phyloP scores from a whole-genome alignment of 306 rosid genomes.

The Inga laurina region DNA sequence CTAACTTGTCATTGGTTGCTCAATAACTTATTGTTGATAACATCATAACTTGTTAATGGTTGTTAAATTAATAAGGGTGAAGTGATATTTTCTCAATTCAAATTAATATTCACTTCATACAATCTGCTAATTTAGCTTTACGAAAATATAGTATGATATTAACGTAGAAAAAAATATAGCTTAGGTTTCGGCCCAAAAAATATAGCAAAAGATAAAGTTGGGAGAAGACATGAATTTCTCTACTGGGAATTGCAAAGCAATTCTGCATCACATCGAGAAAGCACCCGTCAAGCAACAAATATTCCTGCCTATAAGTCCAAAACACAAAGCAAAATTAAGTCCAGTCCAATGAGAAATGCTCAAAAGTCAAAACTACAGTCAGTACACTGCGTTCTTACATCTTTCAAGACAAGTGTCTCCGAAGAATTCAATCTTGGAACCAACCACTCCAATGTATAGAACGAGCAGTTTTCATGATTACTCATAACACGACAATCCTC shows the following conservation, averaged over 20 bases:
- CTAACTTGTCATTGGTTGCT: no score
- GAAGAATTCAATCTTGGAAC: conserved; percentile 53
- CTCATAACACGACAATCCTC: conserved; percentile 46
- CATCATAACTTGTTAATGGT: no score
- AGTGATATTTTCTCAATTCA: no score
- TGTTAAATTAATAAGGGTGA: no score
- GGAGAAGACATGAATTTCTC: background rate
- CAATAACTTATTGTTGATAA: no score
- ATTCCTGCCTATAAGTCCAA: conserved; percentile 59
- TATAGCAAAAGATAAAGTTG: background rate
- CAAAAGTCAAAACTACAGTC: conserved; percentile 22
- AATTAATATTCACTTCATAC: background rate
- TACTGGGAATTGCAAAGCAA: background rate
- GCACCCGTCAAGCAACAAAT: conserved; percentile 43
- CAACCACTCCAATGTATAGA: conserved; percentile 73
- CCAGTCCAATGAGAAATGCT: conserved; percentile 10
- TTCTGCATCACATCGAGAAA: conserved; percentile 21
- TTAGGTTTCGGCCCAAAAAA: background rate
- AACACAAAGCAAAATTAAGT: conserved; percentile 15
- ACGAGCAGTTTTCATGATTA: conserved; percentile 43
- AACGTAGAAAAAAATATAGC: background rate
- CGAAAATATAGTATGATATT: background rate
- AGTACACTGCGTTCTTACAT: conserved; percentile 51
- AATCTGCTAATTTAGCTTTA: background rate
- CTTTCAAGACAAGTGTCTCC: conserved; percentile 68